Conservation (phyloP, 345 rosid species). For the Bruguiera sexangula region DNA sequence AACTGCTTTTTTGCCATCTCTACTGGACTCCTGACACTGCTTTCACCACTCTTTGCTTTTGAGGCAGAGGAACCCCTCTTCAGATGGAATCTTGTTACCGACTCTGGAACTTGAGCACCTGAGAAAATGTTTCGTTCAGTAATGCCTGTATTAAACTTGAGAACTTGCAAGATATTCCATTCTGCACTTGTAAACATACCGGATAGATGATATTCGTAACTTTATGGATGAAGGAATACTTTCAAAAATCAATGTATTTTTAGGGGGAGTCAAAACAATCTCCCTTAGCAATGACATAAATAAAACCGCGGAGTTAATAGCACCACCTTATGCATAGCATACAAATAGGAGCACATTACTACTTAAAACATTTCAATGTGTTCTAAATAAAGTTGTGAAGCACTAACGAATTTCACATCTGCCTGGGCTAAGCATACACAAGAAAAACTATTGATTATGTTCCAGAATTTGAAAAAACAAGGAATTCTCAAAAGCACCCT, state of each 20-base stretch:
- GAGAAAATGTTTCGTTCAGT: conserved; percentile 4
- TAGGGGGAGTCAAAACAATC: too few relatives aligned
- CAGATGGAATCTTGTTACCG: conserved; percentile 34
- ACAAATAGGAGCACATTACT: too few relatives aligned
- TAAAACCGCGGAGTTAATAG: too few relatives aligned
- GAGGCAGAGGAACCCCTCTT: conserved; percentile 39
- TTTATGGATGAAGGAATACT: background rate
- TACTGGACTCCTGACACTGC: conserved; percentile 31
- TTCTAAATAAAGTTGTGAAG: background rate
- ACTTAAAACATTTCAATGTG: background rate
- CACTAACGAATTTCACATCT: background rate
- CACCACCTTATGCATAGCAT: too few relatives aligned
- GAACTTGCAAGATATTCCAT: too few relatives aligned
- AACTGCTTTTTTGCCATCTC: conserved; percentile 77
- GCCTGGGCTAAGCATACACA: background rate
- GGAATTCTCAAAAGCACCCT: background rate
- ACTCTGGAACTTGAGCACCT: conserved; percentile 81
- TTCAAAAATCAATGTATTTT: too few relatives aligned
- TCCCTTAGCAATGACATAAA: too few relatives aligned
- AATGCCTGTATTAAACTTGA: background rate
- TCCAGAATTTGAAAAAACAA: background rate
- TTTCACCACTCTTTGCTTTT: conserved; percentile 32
- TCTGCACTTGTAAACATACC: background rate
- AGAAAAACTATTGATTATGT: background rate
- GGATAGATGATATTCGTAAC: background rate